A percentile compares a stretch with the other conserved stretches of the same genome.
Evolutionary conservation across 2,329 filamentous ascomycete species (phyloP).

Genomic region (Pseudogymnoascus sp.): DNA sequence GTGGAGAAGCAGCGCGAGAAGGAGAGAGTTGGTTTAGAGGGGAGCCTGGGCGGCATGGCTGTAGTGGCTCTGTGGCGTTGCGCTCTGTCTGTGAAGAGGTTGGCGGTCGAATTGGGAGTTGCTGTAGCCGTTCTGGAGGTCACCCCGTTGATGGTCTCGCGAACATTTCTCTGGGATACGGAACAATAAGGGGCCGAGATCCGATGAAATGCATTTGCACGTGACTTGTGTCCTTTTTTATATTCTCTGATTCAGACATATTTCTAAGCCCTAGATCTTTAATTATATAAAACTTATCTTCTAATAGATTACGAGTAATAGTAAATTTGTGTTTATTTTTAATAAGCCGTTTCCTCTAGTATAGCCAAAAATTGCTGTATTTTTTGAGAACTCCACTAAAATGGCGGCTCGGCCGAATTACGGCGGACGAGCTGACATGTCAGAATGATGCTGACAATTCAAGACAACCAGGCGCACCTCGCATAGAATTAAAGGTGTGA

Average conservation of each 20-base stretch:
- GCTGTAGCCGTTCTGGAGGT: neutral
- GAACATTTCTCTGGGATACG: constrained; percentile 4
- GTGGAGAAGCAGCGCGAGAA: constrained; percentile 28
- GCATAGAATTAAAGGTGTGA: neutral
- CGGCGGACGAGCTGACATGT: constrained; percentile 4
- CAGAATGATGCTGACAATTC: constrained; percentile 3
- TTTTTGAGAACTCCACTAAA: neutral
- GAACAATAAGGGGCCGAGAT: neutral
- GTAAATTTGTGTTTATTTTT: too few relatives aligned
- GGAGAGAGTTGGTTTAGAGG: constrained; percentile 12
- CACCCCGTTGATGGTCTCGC: constrained; percentile 3
- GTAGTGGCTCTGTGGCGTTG: constrained; percentile 4
- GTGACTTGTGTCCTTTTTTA: too few relatives aligned
- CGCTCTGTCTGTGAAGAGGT: neutral
- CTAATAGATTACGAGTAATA: neutral
- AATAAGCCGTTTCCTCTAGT: too few relatives aligned
- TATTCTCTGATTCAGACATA: too few relatives aligned
- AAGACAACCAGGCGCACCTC: neutral
- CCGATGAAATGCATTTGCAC: neutral
- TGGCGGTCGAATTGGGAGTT: constrained; percentile 1
- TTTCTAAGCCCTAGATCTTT: neutral
- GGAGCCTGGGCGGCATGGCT: constrained; percentile 17
- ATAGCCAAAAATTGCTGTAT: neutral
- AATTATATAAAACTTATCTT: neutral
- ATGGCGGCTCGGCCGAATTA: neutral